These are phyloP conservation scores for Diplodia scrobiculata DNA, from an alignment of 2,329 filamentous ascomycete species.

Conservation along the genomic window DNA sequence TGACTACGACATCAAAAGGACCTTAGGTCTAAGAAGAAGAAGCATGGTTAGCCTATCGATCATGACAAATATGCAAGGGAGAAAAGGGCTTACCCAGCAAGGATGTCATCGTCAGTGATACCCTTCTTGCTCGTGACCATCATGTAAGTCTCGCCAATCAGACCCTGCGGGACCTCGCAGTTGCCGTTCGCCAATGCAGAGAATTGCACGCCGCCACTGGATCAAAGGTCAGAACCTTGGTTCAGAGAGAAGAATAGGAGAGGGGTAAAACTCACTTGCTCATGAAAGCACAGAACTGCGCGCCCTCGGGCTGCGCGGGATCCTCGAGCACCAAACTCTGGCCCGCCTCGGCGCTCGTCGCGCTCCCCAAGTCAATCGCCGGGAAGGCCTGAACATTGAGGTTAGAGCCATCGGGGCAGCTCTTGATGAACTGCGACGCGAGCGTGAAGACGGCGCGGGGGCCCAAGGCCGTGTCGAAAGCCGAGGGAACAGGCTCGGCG, in stretches of 20 bases:
- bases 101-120: constrained; percentile 53
- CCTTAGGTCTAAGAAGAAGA: background rate
- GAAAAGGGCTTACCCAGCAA: constrained; percentile 56
- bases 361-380: constrained; percentile 48
- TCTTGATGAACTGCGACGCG: constrained; percentile 70
- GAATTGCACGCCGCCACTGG: constrained; percentile 52
- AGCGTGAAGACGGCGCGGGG: constrained; percentile 72
- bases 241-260: constrained; percentile 35
- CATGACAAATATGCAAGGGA: too few species aligned
- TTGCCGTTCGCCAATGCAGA: constrained; percentile 57
- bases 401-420: constrained; percentile 67
- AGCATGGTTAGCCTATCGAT: background rate
- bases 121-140: constrained; percentile 59
- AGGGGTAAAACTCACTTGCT: constrained; percentile 53
- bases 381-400: constrained; percentile 67
- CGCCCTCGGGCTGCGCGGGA: constrained; percentile 45
- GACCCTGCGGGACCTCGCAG: constrained; percentile 64
- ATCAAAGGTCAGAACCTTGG: constrained; percentile 34
- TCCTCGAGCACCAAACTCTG: constrained; percentile 46
- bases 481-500: constrained; percentile 63
- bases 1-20: constrained; percentile 21
- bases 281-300: constrained; percentile 67
- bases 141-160: constrained; percentile 68
- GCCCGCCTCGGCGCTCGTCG: constrained; percentile 33
- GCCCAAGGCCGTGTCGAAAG: constrained; percentile 70